These are phyloP conservation scores for Castanopsis chinensis DNA, from an alignment of 306 rosid genomes.

Conservation along the genomic window DNA sequence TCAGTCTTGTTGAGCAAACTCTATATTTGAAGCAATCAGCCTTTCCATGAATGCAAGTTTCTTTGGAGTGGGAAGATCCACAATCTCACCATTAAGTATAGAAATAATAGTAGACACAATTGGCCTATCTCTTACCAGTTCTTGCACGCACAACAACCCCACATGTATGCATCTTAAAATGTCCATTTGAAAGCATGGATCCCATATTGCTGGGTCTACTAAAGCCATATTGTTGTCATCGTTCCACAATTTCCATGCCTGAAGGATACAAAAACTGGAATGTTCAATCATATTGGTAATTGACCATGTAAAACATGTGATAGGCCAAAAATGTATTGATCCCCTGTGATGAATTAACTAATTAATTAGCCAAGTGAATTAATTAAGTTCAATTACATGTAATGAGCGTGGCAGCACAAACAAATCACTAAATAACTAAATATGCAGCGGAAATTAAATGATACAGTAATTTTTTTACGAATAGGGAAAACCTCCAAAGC, in stretches of 20 bases:
- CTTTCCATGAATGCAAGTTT: slow-evolving; percentile 12
- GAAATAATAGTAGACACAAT: slow-evolving; percentile 6
- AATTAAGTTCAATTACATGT: too few species aligned
- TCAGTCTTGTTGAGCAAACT: not conserved
- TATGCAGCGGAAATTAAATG: too few species aligned
- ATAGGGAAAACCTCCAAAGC: too few species aligned
- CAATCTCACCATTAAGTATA: slow-evolving; percentile 29
- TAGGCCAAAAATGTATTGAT: too few species aligned
- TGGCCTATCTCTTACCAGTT: slow-evolving; percentile 24
- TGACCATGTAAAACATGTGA: too few species aligned
- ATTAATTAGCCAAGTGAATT: too few species aligned
- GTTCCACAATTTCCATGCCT: slow-evolving; percentile 39
- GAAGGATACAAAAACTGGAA: not conserved
- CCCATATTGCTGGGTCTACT: slow-evolving; percentile 12
- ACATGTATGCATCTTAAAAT: slow-evolving; percentile 30
- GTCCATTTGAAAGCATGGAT: not conserved
- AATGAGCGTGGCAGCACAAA: too few species aligned
- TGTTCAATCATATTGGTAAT: not conserved
- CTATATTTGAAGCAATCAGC: not conserved
- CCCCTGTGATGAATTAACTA: too few species aligned
- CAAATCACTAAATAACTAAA: too few species aligned
- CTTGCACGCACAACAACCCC: slow-evolving; percentile 29
- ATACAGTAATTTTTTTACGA: too few species aligned
- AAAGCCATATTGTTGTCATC: not conserved
- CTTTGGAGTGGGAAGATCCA: slow-evolving; percentile 10